Conservation (phyloP, 768 basidiomycete genomes). For the Boletus tomentosulus region DNA sequence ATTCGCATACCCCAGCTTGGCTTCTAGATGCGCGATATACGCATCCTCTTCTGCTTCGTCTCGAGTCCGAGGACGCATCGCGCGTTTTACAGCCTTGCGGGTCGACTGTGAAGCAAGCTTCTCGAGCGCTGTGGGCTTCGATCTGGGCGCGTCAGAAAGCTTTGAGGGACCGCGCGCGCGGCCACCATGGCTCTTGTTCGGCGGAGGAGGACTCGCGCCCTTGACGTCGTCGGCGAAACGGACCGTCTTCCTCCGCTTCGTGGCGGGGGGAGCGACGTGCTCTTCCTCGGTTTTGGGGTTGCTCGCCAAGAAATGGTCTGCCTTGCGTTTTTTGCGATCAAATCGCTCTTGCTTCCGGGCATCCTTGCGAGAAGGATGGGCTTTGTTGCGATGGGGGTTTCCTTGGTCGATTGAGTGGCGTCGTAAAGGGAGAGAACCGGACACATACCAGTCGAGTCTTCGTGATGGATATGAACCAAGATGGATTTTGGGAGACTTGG, state of each 20-base stretch:
- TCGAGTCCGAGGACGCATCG: slow-evolving; percentile 27
- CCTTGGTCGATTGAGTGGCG: slow-evolving; percentile 6
- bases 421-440: too few relatives aligned
- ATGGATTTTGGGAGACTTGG: slow-evolving; percentile 28
- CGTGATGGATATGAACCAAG: slow-evolving; percentile 21
- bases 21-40: slow-evolving; percentile 82
- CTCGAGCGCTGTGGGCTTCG: slow-evolving; percentile 31
- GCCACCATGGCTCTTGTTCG: not conserved
- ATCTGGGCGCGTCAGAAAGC: slow-evolving; percentile 1
- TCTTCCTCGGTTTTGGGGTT: slow-evolving; percentile 42
- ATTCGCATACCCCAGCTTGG: slow-evolving; percentile 57
- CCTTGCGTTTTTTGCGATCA: slow-evolving; percentile 58
- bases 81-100: not conserved
- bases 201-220: not conserved
- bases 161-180: not conserved
- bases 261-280: slow-evolving; percentile 41
- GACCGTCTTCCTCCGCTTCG: slow-evolving; percentile 43
- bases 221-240: slow-evolving; percentile 10
- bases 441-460: slow-evolving; percentile 13
- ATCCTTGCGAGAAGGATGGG: slow-evolving; percentile 52
- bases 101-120: slow-evolving; percentile 27
- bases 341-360: slow-evolving; percentile 59
- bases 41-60: slow-evolving; percentile 71
- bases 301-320: slow-evolving; percentile 47
- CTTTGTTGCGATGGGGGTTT: slow-evolving; percentile 2